Conservation (phyloP, 805 yeast species). For the Metschnikowia arizonensis region DNA sequence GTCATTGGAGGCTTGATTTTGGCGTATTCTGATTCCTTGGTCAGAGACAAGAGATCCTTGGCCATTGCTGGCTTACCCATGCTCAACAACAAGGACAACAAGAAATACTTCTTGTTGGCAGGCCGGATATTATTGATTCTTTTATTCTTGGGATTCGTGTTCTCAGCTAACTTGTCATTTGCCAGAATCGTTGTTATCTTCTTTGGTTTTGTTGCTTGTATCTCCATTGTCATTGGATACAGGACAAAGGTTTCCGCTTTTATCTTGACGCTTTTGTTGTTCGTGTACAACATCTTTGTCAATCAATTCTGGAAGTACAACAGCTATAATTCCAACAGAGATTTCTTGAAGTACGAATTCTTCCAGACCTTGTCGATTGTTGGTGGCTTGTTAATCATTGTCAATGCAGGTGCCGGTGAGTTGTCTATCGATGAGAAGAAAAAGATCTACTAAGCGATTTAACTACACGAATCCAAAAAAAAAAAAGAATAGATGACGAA, state of each 20-base stretch:
- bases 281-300: conserved; percentile 69
- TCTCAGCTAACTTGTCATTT: conserved; percentile 69
- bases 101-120: conserved; percentile 77
- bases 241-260: conserved; percentile 87
- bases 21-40: conserved; percentile 82
- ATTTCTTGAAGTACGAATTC: conserved; percentile 85
- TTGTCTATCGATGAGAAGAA: conserved; percentile 92
- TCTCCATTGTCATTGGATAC: conserved; percentile 84
- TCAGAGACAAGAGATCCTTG: conserved; percentile 64
- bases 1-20: conserved; percentile 89
- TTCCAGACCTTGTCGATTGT: conserved; percentile 93
- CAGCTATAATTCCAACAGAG: conserved; percentile 71
- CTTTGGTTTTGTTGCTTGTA: conserved; percentile 65
- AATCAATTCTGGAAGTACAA: conserved; percentile 89
- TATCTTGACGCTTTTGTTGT: conserved; percentile 60
- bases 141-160: conserved; percentile 79
- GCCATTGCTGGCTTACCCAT: conserved; percentile 73
- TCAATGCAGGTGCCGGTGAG: conserved; percentile 95
- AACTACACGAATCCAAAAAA: not conserved
- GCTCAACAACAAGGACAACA: conserved; percentile 65
- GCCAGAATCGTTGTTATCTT: conserved; percentile 61
- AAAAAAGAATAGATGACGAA: not conserved
- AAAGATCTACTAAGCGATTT: conserved; percentile 60
- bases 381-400: conserved; percentile 88
- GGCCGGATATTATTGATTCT: conserved; percentile 85